Percentiles rank a stretch among this genome's conserved stretches.
phyloP scores from a whole-genome alignment of 257 asterid species.

The Catharanthus roseus region DNA sequence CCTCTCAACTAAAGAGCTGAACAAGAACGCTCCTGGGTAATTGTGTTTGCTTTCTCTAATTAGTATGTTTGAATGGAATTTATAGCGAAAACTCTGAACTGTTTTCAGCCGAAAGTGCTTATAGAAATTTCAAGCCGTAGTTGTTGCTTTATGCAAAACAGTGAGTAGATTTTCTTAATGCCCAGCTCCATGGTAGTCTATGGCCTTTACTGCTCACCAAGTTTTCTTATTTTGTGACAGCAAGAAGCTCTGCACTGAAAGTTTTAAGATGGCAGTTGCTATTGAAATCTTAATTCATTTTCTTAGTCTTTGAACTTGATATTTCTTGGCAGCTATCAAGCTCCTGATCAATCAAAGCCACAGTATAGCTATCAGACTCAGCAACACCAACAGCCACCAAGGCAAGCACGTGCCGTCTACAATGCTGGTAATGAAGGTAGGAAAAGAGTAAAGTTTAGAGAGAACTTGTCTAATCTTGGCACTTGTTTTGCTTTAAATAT shows the following conservation, averaged over 20 bases:
- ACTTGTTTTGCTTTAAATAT: not conserved
- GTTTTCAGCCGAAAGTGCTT: not conserved
- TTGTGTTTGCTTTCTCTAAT: not conserved
- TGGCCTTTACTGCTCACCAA: not conserved
- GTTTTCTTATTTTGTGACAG: not conserved
- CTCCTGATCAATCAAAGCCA: constrained; percentile 51
- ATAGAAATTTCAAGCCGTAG: not conserved
- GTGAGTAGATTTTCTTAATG: not conserved
- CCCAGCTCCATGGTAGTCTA: not conserved
- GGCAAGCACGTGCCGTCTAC: constrained; percentile 52
- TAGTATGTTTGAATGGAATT: not conserved
- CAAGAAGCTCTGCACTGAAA: too few relatives aligned
- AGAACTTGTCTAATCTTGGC: not conserved
- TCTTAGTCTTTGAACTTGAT: not conserved
- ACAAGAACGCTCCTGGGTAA: constrained; percentile 91
- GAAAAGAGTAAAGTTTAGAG: not conserved
- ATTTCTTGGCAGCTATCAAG: constrained; percentile 60
- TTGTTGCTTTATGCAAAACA: not conserved
- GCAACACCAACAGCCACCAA: constrained; percentile 48
- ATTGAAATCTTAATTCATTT: not conserved
- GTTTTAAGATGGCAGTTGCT: not conserved
- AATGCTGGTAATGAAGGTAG: constrained; percentile 61
- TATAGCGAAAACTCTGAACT: too few relatives aligned
- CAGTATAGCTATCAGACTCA: constrained; percentile 55
- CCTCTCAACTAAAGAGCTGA: constrained; percentile 68